Percentiles rank a stretch among this genome's conserved stretches.
These are phyloP conservation scores for Ligustrum vulgare DNA, from an alignment of 257 asterid species.

Conservation along the genomic window DNA sequence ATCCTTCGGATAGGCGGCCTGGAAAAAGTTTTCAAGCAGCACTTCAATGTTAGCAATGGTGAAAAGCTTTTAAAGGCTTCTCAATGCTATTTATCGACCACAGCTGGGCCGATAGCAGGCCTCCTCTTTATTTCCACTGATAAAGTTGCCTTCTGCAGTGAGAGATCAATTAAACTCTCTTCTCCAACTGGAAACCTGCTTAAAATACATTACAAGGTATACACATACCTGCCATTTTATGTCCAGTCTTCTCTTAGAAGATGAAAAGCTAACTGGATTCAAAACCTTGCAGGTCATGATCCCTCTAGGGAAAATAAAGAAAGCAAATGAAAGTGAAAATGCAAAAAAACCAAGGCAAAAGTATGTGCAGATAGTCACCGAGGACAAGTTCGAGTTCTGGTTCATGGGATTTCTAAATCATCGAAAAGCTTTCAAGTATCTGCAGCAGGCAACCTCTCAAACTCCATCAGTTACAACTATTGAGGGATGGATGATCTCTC, in stretches of 20 bases:
- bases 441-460: constrained; percentile 36
- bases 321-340: constrained; percentile 33
- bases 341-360: constrained; percentile 31
- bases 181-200: constrained; percentile 22
- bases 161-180: constrained; percentile 23
- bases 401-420: constrained; percentile 57
- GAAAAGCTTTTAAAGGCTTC: constrained; percentile 27
- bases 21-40: constrained; percentile 23
- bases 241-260: neutral
- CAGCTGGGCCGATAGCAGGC: constrained; percentile 32
- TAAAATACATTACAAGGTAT: constrained; percentile 37
- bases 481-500: neutral
- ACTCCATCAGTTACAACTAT: constrained; percentile 11
- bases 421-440: constrained; percentile 30
- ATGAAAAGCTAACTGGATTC: neutral
- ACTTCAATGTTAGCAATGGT: constrained; percentile 17
- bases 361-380: constrained; percentile 27
- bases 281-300: neutral
- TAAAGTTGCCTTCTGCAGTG: constrained; percentile 27
- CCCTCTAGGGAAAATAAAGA: constrained; percentile 20
- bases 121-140: constrained; percentile 25
- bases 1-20: neutral
- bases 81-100: constrained; percentile 27
- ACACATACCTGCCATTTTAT: too few species aligned
- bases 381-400: constrained; percentile 53